phyloP scores from a whole-genome alignment of 2,329 filamentous ascomycete genomes.

The Phialophora expanda region DNA sequence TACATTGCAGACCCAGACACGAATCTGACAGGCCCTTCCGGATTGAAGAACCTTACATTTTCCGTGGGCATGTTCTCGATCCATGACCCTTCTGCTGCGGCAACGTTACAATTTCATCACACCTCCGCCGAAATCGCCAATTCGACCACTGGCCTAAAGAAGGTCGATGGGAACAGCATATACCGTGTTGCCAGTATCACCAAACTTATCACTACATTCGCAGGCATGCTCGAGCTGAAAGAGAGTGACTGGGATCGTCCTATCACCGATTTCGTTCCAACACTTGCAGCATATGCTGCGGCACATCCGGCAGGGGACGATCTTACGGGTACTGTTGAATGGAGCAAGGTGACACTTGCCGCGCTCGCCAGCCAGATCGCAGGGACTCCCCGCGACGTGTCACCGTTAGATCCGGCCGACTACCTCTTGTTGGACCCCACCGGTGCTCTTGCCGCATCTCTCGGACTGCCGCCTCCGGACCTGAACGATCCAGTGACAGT shows the following conservation, averaged over 20 bases:
- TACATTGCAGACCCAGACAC: conserved; percentile 32
- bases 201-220: conserved; percentile 51
- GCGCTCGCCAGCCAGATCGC: conserved; percentile 55
- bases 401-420: conserved; percentile 3
- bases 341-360: conserved; percentile 56
- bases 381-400: conserved; percentile 45
- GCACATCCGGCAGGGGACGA: conserved; percentile 35
- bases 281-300: conserved; percentile 39
- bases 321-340: conserved; percentile 47
- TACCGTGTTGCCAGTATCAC: conserved; percentile 52
- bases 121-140: conserved; percentile 48
- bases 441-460: neutral
- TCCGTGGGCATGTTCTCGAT: conserved; percentile 50
- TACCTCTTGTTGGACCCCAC: neutral
- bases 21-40: conserved; percentile 15
- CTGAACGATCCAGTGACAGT: conserved; percentile 9
- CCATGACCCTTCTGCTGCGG: conserved; percentile 43
- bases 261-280: conserved; percentile 55
- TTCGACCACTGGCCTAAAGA: conserved; percentile 47
- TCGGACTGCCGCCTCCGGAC: conserved; percentile 15
- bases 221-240: conserved; percentile 46
- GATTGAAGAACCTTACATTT: conserved; percentile 47
- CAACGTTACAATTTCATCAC: conserved; percentile 47
- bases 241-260: conserved; percentile 50
- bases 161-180: conserved; percentile 51